Evolutionary conservation across 768 basidiomycete species (phyloP).

Genomic region (Calocybe gangraenosa): DNA sequence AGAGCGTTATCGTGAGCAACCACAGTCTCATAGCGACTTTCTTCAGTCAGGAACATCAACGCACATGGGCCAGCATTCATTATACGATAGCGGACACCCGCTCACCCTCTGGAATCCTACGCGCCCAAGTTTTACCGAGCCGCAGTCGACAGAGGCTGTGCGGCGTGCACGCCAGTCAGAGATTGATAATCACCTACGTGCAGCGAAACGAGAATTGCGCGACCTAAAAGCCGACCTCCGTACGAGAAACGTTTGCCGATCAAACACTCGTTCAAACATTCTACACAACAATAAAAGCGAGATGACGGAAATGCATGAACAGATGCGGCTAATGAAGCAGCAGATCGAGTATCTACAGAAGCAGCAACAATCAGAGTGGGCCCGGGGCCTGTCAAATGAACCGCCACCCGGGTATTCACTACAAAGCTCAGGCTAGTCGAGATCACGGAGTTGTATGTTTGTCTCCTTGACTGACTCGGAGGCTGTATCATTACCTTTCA

Average conservation of each 20-base stretch:
- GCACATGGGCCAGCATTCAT: too few species aligned
- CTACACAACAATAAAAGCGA: neutral
- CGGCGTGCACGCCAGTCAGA: constrained; percentile 3
- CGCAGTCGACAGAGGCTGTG: neutral
- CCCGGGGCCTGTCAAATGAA: constrained; percentile 12
- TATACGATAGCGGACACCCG: too few species aligned
- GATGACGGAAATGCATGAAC: constrained; percentile 9
- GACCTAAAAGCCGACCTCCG: constrained; percentile 2
- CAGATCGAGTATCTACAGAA: constrained; percentile 7
- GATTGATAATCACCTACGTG: neutral
- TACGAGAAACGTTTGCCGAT: constrained; percentile 9
- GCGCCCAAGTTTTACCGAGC: neutral
- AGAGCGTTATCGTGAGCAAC: too few species aligned
- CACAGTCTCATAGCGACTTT: too few species aligned
- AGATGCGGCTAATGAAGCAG: constrained; percentile 13
- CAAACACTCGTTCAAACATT: neutral
- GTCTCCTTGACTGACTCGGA: neutral
- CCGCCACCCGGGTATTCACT: constrained; percentile 12
- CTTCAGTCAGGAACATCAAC: too few species aligned
- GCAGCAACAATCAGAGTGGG: constrained; percentile 9
- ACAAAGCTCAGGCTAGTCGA: neutral
- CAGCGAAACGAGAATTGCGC: neutral
- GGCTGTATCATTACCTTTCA: too few species aligned
- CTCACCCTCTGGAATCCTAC: neutral
- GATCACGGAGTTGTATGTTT: neutral